Percentiles rank a stretch among this genome's conserved stretches.
These are phyloP conservation scores for Ophiostoma angusticollis DNA, from an alignment of 2,329 filamentous ascomycete genomes.

Conservation along the genomic window DNA sequence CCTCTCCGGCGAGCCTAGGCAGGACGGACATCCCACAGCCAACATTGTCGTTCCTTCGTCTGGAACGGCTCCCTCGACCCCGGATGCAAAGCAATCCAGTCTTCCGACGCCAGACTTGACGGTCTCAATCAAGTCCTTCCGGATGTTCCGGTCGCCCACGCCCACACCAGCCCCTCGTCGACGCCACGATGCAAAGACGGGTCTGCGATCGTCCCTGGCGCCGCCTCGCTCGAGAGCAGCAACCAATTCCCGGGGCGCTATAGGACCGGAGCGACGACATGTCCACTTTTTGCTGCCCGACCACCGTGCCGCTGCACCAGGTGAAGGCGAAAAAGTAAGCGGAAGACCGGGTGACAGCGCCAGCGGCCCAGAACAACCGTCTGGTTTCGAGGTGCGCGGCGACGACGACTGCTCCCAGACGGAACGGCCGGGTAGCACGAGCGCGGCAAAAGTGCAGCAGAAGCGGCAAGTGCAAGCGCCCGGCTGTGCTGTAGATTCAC, in stretches of 20 bases:
- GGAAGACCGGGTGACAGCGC: too few relatives aligned
- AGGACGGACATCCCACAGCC: background rate
- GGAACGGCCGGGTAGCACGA: conserved; percentile 1
- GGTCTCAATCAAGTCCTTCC: conserved; percentile 38
- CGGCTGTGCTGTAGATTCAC: too few relatives aligned
- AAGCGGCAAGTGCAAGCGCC: too few relatives aligned
- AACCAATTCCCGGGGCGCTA: background rate
- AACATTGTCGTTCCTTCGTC: conserved; percentile 1
- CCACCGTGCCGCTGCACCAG: background rate
- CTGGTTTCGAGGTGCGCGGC: too few relatives aligned
- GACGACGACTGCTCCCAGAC: conserved; percentile 9
- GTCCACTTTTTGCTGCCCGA: conserved; percentile 23
- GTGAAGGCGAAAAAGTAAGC: background rate
- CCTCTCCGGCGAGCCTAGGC: background rate
- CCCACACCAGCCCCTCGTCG: conserved; percentile 23
- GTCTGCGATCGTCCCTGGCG: conserved; percentile 7
- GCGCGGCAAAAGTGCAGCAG: background rate
- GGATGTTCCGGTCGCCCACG: conserved; percentile 38
- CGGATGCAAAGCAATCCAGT: conserved; percentile 18
- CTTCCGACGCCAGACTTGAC: conserved; percentile 33
- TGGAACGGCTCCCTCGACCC: conserved; percentile 17
- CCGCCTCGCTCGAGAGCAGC: conserved; percentile 11
- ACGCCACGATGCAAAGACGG: conserved; percentile 1
- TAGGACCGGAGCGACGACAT: conserved; percentile 10
- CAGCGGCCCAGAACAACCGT: too few relatives aligned